phyloP scores from a whole-genome alignment of 768 basidiomycete genomes.

The Royoungia palumana region DNA sequence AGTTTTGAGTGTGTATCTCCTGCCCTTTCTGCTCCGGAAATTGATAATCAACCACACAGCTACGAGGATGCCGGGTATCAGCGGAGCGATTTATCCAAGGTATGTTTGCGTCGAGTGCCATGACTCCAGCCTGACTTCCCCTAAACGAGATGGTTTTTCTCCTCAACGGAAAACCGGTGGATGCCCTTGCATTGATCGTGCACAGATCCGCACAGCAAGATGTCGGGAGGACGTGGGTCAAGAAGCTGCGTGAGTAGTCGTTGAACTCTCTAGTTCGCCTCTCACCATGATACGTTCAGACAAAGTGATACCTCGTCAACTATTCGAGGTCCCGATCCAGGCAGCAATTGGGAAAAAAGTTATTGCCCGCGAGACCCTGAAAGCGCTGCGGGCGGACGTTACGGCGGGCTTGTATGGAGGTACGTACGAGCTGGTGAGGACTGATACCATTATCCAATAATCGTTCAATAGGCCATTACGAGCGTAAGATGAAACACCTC shows the following conservation, averaged over 20 bases:
- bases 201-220: constrained; percentile 75
- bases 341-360: constrained; percentile 85
- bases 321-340: constrained; percentile 95
- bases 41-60: constrained; percentile 39
- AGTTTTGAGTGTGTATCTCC: constrained; percentile 74
- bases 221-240: constrained; percentile 82
- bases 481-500: constrained; percentile 87
- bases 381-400: constrained; percentile 85
- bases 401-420: constrained; percentile 94
- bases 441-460: not conserved
- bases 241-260: constrained; percentile 76
- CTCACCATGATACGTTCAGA: constrained; percentile 40
- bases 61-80: constrained; percentile 94
- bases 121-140: not conserved
- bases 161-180: constrained; percentile 84
- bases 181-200: constrained; percentile 89
- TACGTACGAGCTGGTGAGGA: constrained; percentile 20
- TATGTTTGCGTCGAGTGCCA: constrained; percentile 26
- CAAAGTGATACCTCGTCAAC: constrained; percentile 87
- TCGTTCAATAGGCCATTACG: constrained; percentile 66
- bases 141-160: constrained; percentile 77
- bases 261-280: not conserved
- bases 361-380: constrained; percentile 85
- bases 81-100: constrained; percentile 79
- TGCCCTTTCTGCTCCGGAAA: not conserved